phyloP scores from a whole-genome alignment of 768 basidiomycete genomes.

The Wakefieldia striispora region DNA sequence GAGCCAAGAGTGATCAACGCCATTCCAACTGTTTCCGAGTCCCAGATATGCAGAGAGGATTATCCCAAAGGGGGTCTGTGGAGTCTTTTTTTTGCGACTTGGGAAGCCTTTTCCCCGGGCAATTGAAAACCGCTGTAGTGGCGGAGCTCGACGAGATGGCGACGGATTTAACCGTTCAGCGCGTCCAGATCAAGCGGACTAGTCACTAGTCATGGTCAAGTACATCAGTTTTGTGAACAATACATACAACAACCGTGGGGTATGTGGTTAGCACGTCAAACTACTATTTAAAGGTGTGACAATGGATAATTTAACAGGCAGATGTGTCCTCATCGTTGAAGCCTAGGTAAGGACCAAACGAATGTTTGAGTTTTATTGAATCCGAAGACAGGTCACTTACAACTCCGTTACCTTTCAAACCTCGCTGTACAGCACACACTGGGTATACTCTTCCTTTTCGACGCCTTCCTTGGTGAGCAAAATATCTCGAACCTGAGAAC shows the following conservation, averaged over 20 bases:
- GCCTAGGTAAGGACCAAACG: background rate
- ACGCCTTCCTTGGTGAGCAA: conserved; percentile 66
- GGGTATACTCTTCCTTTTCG: conserved; percentile 49
- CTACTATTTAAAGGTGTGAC: background rate
- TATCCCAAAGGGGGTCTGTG: no score
- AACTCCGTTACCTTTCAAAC: conserved; percentile 20
- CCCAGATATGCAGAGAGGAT: no score
- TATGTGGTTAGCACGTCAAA: conserved; percentile 5
- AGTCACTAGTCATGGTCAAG: no score
- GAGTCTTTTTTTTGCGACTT: no score
- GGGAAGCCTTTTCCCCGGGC: no score
- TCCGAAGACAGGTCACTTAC: background rate
- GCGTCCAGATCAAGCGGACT: no score
- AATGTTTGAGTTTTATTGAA: background rate
- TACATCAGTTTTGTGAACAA: no score
- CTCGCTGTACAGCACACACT: conserved; percentile 58
- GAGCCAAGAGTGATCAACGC: no score
- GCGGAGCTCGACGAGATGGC: no score
- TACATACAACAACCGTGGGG: background rate
- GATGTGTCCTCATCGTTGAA: background rate
- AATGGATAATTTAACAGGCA: background rate
- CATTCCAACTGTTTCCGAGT: no score
- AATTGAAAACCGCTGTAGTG: no score
- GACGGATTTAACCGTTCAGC: no score
- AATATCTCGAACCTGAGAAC: conserved; percentile 69